Evolutionary conservation across 2,329 filamentous ascomycete genomes (phyloP).

Genomic region (Neonectria neomacrospora): DNA sequence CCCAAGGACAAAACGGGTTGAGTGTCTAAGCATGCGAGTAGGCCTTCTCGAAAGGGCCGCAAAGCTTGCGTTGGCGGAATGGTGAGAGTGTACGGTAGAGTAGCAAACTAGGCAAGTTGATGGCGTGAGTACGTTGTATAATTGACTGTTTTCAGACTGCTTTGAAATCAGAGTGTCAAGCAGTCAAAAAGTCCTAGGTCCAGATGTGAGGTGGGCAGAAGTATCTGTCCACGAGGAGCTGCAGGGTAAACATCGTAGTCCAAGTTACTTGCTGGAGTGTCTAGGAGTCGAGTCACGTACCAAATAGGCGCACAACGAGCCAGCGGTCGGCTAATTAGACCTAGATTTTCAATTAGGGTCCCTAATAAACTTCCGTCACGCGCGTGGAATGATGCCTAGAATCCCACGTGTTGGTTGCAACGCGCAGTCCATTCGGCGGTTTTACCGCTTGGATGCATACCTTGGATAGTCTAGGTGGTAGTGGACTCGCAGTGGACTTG

Average conservation of each 20-base stretch:
- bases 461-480: neutral
- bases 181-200: neutral
- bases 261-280: no score
- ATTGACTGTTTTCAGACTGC: neutral
- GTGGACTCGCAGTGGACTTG: neutral
- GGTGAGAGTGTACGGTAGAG: neutral
- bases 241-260: no score
- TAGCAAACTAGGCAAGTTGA: neutral
- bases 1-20: conserved; percentile 15
- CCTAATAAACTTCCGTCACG: neutral
- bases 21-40: neutral
- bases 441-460: neutral
- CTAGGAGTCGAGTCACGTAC: no score
- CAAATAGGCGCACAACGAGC: no score
- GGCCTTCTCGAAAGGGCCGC: no score
- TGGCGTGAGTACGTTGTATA: neutral
- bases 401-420: neutral
- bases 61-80: neutral
- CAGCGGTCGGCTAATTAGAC: neutral
- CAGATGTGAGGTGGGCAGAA: neutral
- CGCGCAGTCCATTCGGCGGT: neutral
- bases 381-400: neutral
- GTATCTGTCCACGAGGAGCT: no score
- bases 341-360: neutral
- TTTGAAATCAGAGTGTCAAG: neutral